Percentiles rank a stretch among this genome's conserved stretches.
Conservation (phyloP, 805 yeast genomes). For the Kazachstania kunashirensis region DNA sequence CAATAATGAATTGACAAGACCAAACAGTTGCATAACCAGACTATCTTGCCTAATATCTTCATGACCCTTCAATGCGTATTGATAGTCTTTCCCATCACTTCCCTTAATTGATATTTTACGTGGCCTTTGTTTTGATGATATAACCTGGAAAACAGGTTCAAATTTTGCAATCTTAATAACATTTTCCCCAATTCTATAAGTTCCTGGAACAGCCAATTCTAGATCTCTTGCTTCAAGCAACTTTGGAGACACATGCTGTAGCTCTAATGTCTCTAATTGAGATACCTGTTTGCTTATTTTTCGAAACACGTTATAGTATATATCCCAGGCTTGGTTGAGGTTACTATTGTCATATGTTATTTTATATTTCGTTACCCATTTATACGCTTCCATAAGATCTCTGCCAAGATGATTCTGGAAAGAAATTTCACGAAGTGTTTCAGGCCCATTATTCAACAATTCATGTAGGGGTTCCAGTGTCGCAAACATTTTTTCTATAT, state of each 20-base stretch:
- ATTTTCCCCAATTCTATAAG: slow-evolving; percentile 77
- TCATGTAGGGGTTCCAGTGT: slow-evolving; percentile 83
- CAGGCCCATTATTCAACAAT: slow-evolving; percentile 78
- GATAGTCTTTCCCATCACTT: slow-evolving; percentile 85
- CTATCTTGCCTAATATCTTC: slow-evolving; percentile 97
- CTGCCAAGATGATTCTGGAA: slow-evolving; percentile 90
- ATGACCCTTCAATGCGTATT: slow-evolving; percentile 80
- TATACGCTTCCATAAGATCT: slow-evolving; percentile 84
- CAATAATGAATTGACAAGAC: slow-evolving; percentile 83
- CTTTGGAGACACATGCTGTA: slow-evolving; percentile 91
- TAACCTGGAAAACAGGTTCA: slow-evolving; percentile 77
- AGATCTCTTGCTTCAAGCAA: slow-evolving; percentile 67
- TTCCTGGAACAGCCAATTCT: slow-evolving; percentile 88
- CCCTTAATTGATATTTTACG: slow-evolving; percentile 73
- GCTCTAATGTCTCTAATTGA: slow-evolving; percentile 72
- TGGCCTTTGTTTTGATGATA: slow-evolving; percentile 93
- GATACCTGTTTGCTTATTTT: slow-evolving; percentile 84
- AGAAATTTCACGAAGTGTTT: slow-evolving; percentile 84
- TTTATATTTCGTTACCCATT: slow-evolving; percentile 82
- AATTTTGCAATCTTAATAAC: slow-evolving; percentile 62
- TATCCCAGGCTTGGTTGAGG: slow-evolving; percentile 95
- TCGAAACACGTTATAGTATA: slow-evolving; percentile 87
- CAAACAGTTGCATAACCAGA: slow-evolving; percentile 94
- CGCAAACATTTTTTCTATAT: slow-evolving; percentile 88
- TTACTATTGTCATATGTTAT: slow-evolving; percentile 79